These are phyloP conservation scores for Delitschia confertaspora DNA, from an alignment of 495 filamentous ascomycete species.

Conservation along the genomic window DNA sequence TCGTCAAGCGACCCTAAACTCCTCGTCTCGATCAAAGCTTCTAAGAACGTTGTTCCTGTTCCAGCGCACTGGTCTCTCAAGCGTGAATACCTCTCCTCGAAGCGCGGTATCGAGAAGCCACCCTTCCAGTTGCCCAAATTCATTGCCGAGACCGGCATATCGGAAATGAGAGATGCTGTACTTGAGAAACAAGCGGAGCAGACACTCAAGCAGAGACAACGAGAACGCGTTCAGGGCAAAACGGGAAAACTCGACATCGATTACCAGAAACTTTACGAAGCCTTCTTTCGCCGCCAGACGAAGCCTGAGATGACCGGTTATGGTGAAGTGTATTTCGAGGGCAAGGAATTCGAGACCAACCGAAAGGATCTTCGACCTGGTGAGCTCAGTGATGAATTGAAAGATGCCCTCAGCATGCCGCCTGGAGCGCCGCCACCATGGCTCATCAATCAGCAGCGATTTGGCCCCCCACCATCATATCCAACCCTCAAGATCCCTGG, in stretches of 20 bases:
- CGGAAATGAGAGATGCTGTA: constrained; percentile 95
- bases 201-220: constrained; percentile 85
- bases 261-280: constrained; percentile 95
- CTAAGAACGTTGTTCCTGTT: constrained; percentile 92
- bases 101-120: constrained; percentile 89
- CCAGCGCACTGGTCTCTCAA: constrained; percentile 91
- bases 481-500: constrained; percentile 87
- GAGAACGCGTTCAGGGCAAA: constrained; percentile 89
- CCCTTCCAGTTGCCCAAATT: constrained; percentile 91
- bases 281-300: constrained; percentile 94
- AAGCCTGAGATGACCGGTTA: constrained; percentile 91
- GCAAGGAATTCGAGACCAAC: constrained; percentile 97
- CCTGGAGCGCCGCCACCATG: constrained; percentile 91
- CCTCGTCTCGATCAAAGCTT: constrained; percentile 86
- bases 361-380: constrained; percentile 80
- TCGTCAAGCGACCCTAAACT: constrained; percentile 85
- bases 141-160: constrained; percentile 93
- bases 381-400: constrained; percentile 79
- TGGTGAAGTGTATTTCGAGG: constrained; percentile 97
- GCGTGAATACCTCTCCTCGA: constrained; percentile 91
- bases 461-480: constrained; percentile 88
- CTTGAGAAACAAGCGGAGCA: constrained; percentile 91
- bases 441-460: constrained; percentile 93
- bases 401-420: constrained; percentile 89
- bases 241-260: constrained; percentile 97